phyloP scores from a whole-genome alignment of 2,329 filamentous ascomycete species.

The Fusarium sororula region DNA sequence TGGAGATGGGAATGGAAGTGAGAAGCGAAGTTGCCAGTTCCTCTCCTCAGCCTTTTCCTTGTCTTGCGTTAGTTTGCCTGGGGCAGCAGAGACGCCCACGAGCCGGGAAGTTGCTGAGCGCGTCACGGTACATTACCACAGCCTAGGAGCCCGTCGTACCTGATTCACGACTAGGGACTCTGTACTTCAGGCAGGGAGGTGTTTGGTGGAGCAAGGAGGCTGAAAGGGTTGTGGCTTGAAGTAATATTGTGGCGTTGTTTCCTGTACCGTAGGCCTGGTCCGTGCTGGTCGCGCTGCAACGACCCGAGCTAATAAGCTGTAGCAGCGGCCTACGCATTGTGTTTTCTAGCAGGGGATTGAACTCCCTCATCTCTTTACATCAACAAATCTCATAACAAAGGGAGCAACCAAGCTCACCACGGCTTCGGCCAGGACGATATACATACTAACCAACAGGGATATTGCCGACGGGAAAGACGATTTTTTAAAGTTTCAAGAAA shows the following conservation, averaged over 20 bases:
- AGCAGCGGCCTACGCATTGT: conserved; percentile 13
- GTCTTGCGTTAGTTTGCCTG: conserved; percentile 32
- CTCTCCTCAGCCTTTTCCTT: conserved; percentile 26
- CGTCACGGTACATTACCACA: conserved; percentile 38
- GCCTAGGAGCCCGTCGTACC: conserved; percentile 6
- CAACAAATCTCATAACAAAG: conserved; percentile 45
- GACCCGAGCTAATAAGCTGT: conserved; percentile 31
- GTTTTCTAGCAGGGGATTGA: conserved; percentile 38
- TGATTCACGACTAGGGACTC: conserved; percentile 16
- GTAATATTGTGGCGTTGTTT: conserved; percentile 12
- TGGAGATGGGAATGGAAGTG: conserved; percentile 6
- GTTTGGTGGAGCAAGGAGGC: conserved; percentile 4
- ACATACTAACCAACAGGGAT: conserved; percentile 46
- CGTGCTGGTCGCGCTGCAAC: conserved; percentile 37
- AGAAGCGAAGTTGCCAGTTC: conserved; percentile 37
- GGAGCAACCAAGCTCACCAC: conserved; percentile 45
- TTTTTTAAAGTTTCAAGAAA: neutral
- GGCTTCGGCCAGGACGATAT: conserved; percentile 44
- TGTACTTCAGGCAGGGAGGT: conserved; percentile 2
- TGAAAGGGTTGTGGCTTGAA: conserved; percentile 22
- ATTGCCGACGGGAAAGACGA: neutral
- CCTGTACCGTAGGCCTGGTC: neutral
- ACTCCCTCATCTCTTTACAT: conserved; percentile 39
- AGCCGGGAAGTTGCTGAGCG: conserved; percentile 37
- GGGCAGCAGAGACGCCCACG: conserved; percentile 34